phyloP scores from a whole-genome alignment of 2,329 filamentous ascomycete species.

The Trichoderma breve region DNA sequence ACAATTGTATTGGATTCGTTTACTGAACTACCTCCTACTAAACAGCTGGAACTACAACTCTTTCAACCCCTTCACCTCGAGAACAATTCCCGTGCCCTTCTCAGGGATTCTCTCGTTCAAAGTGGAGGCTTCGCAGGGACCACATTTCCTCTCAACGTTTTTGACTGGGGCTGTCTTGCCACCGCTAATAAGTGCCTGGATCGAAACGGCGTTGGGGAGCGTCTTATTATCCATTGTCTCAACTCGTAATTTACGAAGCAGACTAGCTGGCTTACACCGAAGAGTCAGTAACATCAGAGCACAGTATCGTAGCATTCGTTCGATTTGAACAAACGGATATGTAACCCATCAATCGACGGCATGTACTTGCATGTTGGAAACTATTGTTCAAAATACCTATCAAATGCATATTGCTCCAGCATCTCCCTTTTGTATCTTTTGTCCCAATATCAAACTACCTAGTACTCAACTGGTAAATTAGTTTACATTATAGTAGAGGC shows the following conservation, averaged over 20 bases:
- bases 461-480: neutral
- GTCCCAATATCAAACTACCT: neutral
- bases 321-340: neutral
- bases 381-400: neutral
- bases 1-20: neutral
- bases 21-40: neutral
- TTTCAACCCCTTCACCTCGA: neutral
- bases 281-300: neutral
- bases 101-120: neutral
- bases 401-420: neutral
- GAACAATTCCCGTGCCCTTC: neutral
- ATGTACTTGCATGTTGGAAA: neutral
- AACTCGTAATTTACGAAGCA: neutral
- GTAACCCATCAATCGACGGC: neutral
- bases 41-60: neutral
- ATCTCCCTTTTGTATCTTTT: neutral
- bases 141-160: constrained; percentile 12
- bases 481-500: neutral
- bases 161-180: constrained; percentile 4
- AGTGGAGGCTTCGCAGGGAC: constrained; percentile 8
- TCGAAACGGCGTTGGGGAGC: constrained; percentile 1
- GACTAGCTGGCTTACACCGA: neutral
- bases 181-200: neutral
- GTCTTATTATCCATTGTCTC: neutral
- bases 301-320: neutral